Evolutionary conservation across 2,329 filamentous ascomycete genomes (phyloP), one percentile per base, ranked within the genome.

Genomic region (Niveomyces coronatus): DNA sequence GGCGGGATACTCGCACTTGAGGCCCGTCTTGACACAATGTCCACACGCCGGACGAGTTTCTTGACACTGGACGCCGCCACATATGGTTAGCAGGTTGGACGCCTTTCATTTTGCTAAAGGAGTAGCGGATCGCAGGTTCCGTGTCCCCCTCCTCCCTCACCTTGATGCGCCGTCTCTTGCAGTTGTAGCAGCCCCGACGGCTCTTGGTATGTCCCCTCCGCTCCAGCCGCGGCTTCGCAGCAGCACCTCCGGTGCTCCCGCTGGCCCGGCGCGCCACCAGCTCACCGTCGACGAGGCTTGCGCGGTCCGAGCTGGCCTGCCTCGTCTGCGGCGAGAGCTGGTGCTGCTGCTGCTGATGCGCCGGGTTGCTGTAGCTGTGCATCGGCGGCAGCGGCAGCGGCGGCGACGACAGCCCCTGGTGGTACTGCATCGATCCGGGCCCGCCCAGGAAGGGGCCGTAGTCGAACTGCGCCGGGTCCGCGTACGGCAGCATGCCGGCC

Each of bases 171-270:
- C 77, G 62, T 40, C 71, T 64, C 56, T 82, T 82, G 60, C 78
- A 82, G 52, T 79, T 79, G 54, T 70, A 81, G 55, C 78, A 82
- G 8, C 77, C 78, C 13, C 70, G 63, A 17, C 78, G 67, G 35
- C 74, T 79, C 54, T 82, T 82, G 9, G 74, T 80, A 45, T 82
- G 78, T 1, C 77, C 76, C 44, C 74, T 67, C 39, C 77, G 60
- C 52, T 74, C 72, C 18, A 70, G 45, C 31, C 64, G 59, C 46
- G 62, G 62, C 47, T 54, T 64, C 35, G 53, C 52, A 32, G 44
- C n/a, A n/a, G n/a, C n/a, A n/a, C n/a, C n/a, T n/a, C n/a, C n/a
- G n/a, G n/a, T n/a, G n/a, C n/a, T n/a, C n/a, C n/a, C 19, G 16
- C 47, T 31, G 22, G 48, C 31, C 7, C 44, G 44, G 19, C 47